Evolutionary conservation across 106 monocot species (phyloP).

Genomic region (Triglochin maritima): DNA sequence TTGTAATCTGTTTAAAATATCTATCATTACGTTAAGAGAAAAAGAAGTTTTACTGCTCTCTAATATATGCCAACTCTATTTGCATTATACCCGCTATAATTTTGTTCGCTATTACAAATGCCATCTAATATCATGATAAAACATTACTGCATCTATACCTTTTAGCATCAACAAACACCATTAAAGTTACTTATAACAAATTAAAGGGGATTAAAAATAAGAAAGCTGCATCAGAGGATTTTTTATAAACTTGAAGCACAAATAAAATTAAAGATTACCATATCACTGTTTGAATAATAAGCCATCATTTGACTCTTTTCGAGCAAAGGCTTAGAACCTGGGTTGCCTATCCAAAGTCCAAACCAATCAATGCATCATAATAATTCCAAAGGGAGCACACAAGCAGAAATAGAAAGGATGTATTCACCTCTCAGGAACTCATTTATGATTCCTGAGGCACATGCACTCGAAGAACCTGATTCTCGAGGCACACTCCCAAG

Average conservation of each 20-base stretch:
- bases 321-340: neutral
- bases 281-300: neutral
- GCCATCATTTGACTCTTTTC: neutral
- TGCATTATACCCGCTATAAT: too few relatives aligned
- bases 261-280: conserved; percentile 18
- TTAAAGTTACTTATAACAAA: too few relatives aligned
- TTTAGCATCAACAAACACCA: too few relatives aligned
- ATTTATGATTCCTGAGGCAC: neutral
- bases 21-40: too few relatives aligned
- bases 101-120: too few relatives aligned
- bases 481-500: conserved; percentile 7
- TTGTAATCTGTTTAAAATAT: too few relatives aligned
- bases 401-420: neutral
- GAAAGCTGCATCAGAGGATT: neutral
- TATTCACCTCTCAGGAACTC: conserved; percentile 11
- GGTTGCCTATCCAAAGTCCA: neutral
- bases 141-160: too few relatives aligned
- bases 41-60: too few relatives aligned
- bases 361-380: neutral
- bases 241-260: neutral
- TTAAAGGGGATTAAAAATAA: too few relatives aligned
- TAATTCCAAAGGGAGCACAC: neutral
- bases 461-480: neutral
- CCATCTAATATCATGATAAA: too few relatives aligned
- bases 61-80: too few relatives aligned